Conservation (phyloP, 2,329 filamentous ascomycete genomes). For the Tolypocladium guangdongense region DNA sequence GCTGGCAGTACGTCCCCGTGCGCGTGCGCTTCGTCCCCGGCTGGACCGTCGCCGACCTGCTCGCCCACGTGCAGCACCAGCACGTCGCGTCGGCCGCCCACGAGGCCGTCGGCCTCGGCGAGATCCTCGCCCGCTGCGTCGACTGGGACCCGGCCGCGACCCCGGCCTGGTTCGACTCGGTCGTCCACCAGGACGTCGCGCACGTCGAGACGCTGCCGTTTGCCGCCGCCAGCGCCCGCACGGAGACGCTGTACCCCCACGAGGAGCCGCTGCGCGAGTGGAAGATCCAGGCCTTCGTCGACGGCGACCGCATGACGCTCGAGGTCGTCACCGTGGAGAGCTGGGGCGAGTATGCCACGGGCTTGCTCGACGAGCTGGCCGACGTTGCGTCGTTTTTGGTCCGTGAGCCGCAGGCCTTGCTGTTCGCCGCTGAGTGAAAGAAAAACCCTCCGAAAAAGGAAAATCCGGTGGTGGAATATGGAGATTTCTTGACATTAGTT, state of each 20-base stretch:
- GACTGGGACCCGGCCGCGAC: constrained; percentile 23
- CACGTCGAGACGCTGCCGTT: constrained; percentile 46
- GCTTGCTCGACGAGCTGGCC: constrained; percentile 39
- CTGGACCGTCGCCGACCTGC: constrained; percentile 41
- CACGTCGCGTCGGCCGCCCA: constrained; percentile 44
- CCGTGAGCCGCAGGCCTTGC: constrained; percentile 2
- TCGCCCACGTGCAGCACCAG: constrained; percentile 43
- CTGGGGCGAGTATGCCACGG: constrained; percentile 39
- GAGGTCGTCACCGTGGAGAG: constrained; percentile 50
- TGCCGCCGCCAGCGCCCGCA: constrained; percentile 25
- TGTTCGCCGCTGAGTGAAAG: constrained; percentile 7
- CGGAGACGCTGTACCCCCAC: constrained; percentile 50
- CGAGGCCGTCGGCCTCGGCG: constrained; percentile 41
- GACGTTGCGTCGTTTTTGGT: constrained; percentile 10
- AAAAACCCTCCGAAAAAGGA: too few species aligned
- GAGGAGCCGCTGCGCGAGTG: constrained; percentile 44
- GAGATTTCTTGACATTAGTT: not conserved
- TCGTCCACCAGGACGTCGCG: constrained; percentile 49
- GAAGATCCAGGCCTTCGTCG: constrained; percentile 51
- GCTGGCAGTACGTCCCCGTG: constrained; percentile 57
- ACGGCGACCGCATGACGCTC: constrained; percentile 38
- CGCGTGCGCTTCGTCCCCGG: constrained; percentile 41
- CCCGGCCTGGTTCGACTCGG: constrained; percentile 39
- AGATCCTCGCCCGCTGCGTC: constrained; percentile 38
- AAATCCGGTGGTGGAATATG: too few species aligned